Evolutionary conservation across 306 rosid species (phyloP).

Genomic region (Parietaria judaica): DNA sequence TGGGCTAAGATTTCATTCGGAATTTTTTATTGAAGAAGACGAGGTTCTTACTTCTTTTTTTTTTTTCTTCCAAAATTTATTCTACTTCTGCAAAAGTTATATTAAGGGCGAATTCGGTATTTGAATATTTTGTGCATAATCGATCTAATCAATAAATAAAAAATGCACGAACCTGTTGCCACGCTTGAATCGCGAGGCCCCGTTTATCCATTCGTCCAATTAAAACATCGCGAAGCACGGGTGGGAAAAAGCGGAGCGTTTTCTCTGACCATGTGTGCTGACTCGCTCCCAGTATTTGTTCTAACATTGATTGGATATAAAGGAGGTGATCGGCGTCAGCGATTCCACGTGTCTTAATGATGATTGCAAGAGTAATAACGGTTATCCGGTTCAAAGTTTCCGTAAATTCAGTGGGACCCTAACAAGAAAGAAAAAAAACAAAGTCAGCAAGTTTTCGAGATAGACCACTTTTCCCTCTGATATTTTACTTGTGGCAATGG

Average conservation of each 20-base stretch:
- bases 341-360: conserved; percentile 91
- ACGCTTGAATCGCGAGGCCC: conserved; percentile 68
- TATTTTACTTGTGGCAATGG: too few relatives aligned
- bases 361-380: conserved; percentile 82
- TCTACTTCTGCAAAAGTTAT: too few relatives aligned
- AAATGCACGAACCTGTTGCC: conserved; percentile 72
- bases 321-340: conserved; percentile 93
- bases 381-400: conserved; percentile 84
- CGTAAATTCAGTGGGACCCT: conserved; percentile 96
- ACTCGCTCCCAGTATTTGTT: conserved; percentile 78
- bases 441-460: too few relatives aligned
- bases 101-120: too few relatives aligned
- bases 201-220: conserved; percentile 64
- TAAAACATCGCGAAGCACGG: conserved; percentile 76
- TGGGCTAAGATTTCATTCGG: too few relatives aligned
- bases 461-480: too few relatives aligned
- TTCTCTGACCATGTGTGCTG: conserved; percentile 92
- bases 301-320: conserved; percentile 81
- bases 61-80: too few relatives aligned
- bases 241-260: conserved; percentile 75
- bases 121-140: too few relatives aligned
- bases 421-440: too few relatives aligned
- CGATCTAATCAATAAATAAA: too few relatives aligned
- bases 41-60: too few relatives aligned
- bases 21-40: too few relatives aligned